These are phyloP conservation scores for Russula sp. DNA, from an alignment of 768 basidiomycete species.

Conservation along the genomic window DNA sequence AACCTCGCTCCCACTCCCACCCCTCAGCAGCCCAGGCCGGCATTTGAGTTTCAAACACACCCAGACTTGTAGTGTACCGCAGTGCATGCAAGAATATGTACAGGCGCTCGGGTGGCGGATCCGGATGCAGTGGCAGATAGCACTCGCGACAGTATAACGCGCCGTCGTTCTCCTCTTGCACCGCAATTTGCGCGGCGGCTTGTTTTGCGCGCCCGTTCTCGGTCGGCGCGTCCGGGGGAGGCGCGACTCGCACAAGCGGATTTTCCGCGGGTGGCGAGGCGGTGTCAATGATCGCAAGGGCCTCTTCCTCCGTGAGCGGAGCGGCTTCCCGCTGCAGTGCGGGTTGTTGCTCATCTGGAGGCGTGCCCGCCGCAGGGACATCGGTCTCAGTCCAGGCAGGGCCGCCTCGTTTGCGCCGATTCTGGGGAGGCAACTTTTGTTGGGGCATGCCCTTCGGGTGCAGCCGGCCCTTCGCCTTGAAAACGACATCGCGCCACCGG, in stretches of 20 bases:
- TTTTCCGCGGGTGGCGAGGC: constrained; percentile 8
- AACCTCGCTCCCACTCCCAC: constrained; percentile 47
- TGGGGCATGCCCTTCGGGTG: constrained; percentile 34
- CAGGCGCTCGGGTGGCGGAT: constrained; percentile 85
- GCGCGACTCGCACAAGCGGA: constrained; percentile 16
- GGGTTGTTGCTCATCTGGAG: background rate
- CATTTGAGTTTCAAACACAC: constrained; percentile 79
- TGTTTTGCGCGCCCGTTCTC: constrained; percentile 24
- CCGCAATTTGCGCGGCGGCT: constrained; percentile 30
- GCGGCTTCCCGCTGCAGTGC: constrained; percentile 20
- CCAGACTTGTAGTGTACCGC: constrained; percentile 75
- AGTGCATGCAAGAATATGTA: constrained; percentile 96
- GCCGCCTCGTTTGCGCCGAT: constrained; percentile 54
- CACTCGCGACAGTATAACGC: constrained; percentile 79
- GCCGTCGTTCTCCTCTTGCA: constrained; percentile 27
- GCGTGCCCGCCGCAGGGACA: background rate
- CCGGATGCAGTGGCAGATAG: constrained; percentile 87
- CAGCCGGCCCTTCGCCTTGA: constrained; percentile 64
- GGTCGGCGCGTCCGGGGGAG: constrained; percentile 32
- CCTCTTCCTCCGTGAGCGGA: constrained; percentile 48
- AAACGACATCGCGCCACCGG: constrained; percentile 81
- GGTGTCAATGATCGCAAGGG: constrained; percentile 31
- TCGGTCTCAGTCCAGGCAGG: constrained; percentile 28
- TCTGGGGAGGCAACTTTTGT: constrained; percentile 54
- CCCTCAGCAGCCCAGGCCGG: constrained; percentile 83